Percentiles rank a stretch among this genome's conserved stretches.
Conservation (phyloP, 2,329 filamentous ascomycete genomes). For the Exophiala aquamarina region DNA sequence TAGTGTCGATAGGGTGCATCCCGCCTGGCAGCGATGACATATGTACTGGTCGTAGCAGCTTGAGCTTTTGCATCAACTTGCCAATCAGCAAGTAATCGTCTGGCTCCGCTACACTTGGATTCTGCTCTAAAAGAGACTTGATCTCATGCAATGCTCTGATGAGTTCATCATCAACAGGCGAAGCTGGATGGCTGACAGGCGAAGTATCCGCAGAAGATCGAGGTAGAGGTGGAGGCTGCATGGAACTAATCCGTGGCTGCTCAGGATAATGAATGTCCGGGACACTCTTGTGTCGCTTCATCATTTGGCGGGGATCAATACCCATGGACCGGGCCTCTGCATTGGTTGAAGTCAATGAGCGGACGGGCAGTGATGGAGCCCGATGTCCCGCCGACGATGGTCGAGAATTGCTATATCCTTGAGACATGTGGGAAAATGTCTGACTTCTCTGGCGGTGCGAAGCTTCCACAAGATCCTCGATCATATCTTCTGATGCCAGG, state of each 20-base stretch:
- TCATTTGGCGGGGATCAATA: constrained; percentile 34
- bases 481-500: neutral
- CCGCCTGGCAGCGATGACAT: constrained; percentile 41
- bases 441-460: constrained; percentile 80
- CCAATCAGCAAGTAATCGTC: constrained; percentile 75
- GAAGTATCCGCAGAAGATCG: constrained; percentile 43
- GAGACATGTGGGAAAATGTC: constrained; percentile 70
- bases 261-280: constrained; percentile 46
- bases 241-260: constrained; percentile 39
- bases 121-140: constrained; percentile 75
- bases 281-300: constrained; percentile 46
- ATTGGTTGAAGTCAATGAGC: constrained; percentile 27
- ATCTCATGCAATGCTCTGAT: constrained; percentile 77
- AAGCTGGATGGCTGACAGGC: constrained; percentile 56
- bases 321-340: constrained; percentile 28
- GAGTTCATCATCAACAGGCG: constrained; percentile 79
- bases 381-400: constrained; percentile 32
- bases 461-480: constrained; percentile 48
- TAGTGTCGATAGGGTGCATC: constrained; percentile 44
- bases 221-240: constrained; percentile 40
- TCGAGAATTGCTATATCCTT: constrained; percentile 43
- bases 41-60: constrained; percentile 58
- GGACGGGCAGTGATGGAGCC: constrained; percentile 25
- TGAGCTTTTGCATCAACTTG: constrained; percentile 82
- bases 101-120: constrained; percentile 71